Evolutionary conservation across 176 grass and related monocot genomes (phyloP).

Genomic region (Musa beccarii): DNA sequence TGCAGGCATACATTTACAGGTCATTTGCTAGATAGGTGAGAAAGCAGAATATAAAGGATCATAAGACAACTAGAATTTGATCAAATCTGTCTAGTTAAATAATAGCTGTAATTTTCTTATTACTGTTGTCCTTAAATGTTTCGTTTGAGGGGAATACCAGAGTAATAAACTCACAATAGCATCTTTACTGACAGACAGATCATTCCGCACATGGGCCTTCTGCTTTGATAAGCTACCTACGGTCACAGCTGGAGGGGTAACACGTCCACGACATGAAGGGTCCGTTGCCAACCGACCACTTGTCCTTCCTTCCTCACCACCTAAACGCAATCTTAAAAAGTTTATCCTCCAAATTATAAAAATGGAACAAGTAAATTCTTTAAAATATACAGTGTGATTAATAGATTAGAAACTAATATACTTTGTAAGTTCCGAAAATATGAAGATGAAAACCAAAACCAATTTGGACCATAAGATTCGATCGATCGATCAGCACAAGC

Average conservation of each 20-base stretch:
- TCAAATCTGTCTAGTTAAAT: too few relatives aligned
- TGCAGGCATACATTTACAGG: neutral
- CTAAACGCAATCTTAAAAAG: conserved; percentile 18
- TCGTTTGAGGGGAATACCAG: neutral
- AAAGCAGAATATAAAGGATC: neutral
- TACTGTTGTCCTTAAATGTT: too few relatives aligned
- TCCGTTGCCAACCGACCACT: conserved; percentile 52
- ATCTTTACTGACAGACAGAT: conserved; percentile 50
- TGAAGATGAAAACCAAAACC: neutral
- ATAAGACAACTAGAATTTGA: too few relatives aligned
- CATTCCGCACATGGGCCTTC: conserved; percentile 45
- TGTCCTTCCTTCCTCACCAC: conserved; percentile 49
- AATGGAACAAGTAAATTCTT: conserved; percentile 9
- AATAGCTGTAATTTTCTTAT: too few relatives aligned
- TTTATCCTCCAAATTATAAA: neutral
- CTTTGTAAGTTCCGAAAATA: neutral
- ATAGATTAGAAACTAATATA: too few relatives aligned
- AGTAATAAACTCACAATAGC: conserved; percentile 48
- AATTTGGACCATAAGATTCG: neutral
- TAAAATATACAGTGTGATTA: neutral
- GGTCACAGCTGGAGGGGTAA: conserved; percentile 44
- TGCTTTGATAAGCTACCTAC: conserved; percentile 52
- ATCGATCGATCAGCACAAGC: neutral
- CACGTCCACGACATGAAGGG: conserved; percentile 32
- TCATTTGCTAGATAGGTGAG: neutral